Evolutionary conservation across 2,329 filamentous ascomycete species (phyloP).

Genomic region (Stemphylium lycopersici): DNA sequence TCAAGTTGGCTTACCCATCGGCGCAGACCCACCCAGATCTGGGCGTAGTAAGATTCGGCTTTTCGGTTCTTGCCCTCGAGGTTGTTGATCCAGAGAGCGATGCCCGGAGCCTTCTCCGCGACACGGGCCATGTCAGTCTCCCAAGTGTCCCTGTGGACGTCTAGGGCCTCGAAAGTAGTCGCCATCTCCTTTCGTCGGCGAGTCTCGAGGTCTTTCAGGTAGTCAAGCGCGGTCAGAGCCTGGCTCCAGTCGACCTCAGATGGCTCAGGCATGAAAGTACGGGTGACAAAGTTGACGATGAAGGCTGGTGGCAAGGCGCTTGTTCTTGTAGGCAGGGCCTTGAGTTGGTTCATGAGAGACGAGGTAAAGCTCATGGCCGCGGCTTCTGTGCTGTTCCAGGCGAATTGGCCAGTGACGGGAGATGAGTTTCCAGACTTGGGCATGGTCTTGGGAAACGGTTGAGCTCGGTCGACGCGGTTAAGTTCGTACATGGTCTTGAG

Average conservation of each 20-base stretch:
- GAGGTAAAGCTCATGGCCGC: slow-evolving; percentile 57
- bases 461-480: slow-evolving; percentile 63
- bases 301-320: slow-evolving; percentile 67
- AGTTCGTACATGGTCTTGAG: slow-evolving; percentile 71
- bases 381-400: slow-evolving; percentile 42
- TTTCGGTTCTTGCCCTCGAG: slow-evolving; percentile 53
- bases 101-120: slow-evolving; percentile 59
- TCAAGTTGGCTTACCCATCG: slow-evolving; percentile 62
- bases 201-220: slow-evolving; percentile 67
- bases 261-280: slow-evolving; percentile 63
- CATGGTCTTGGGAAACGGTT: slow-evolving; percentile 41
- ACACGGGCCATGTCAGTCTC: slow-evolving; percentile 56
- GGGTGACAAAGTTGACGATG: slow-evolving; percentile 66
- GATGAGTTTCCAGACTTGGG: slow-evolving; percentile 46
- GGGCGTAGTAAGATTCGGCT: slow-evolving; percentile 58
- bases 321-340: slow-evolving; percentile 64
- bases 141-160: slow-evolving; percentile 57
- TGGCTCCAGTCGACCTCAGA: slow-evolving; percentile 69
- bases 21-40: slow-evolving; percentile 66
- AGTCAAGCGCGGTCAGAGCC: slow-evolving; percentile 69
- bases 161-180: slow-evolving; percentile 60
- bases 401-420: slow-evolving; percentile 36
- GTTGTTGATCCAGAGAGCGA: slow-evolving; percentile 61
- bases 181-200: slow-evolving; percentile 64
- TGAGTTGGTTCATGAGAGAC: slow-evolving; percentile 62